Evolutionary conservation across 345 rosid species (phyloP).

Genomic region (Cardamine resedifolia): DNA sequence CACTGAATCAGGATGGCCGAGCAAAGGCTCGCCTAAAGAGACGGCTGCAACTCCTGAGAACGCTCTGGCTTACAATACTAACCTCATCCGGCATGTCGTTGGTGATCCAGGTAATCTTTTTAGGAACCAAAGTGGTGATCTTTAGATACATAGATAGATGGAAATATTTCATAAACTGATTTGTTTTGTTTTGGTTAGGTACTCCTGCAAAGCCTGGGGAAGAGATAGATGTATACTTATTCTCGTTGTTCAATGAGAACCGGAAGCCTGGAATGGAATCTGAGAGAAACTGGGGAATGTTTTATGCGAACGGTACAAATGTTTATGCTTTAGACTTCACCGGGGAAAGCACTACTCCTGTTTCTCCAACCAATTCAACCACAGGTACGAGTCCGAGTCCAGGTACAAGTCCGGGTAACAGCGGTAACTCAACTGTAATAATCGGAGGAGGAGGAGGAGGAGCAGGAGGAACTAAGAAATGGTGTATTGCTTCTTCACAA

Average conservation of each 20-base stretch:
- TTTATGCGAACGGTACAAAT: conserved; percentile 72
- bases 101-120: conserved; percentile 52
- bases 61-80: conserved; percentile 71
- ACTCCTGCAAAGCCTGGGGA: conserved; percentile 88
- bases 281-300: conserved; percentile 93
- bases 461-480: conserved; percentile 36
- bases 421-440: conserved; percentile 19
- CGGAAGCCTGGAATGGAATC: conserved; percentile 80
- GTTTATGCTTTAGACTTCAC: conserved; percentile 77
- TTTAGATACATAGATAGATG: background rate
- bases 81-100: conserved; percentile 77
- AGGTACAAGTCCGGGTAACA: conserved; percentile 26
- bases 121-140: background rate
- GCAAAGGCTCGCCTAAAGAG: conserved; percentile 81
- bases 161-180: background rate
- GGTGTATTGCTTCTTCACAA: conserved; percentile 89
- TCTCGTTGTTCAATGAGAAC: conserved; percentile 91
- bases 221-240: conserved; percentile 74
- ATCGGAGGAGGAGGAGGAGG: conserved; percentile 28
- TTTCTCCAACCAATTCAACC: conserved; percentile 46
- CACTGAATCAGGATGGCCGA: conserved; percentile 94
- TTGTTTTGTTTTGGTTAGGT: conserved; percentile 24
- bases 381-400: conserved; percentile 55
- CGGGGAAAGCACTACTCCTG: conserved; percentile 53
- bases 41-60: conserved; percentile 89